phyloP scores from a whole-genome alignment of 2,329 filamentous ascomycete species.

The Calonectria honghensis region DNA sequence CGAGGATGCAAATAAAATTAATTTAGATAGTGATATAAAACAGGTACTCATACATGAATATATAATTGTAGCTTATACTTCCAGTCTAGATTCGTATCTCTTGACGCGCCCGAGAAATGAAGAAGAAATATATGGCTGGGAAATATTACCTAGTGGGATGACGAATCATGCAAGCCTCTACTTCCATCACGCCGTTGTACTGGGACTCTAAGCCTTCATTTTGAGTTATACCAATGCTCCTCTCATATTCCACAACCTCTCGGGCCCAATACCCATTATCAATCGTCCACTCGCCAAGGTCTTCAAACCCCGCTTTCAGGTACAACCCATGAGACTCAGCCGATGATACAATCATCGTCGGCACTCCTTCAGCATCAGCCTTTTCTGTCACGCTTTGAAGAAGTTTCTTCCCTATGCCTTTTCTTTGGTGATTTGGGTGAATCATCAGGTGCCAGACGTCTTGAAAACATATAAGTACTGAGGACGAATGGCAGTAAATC shows the following conservation, averaged over 20 bases:
- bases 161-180: slow-evolving; percentile 53
- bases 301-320: slow-evolving; percentile 42
- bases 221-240: slow-evolving; percentile 27
- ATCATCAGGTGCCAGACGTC: slow-evolving; percentile 53
- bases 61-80: not conserved
- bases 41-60: not conserved
- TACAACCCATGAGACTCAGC: slow-evolving; percentile 46
- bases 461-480: slow-evolving; percentile 28
- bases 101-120: not conserved
- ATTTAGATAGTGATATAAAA: not conserved
- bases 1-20: not conserved
- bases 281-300: slow-evolving; percentile 45
- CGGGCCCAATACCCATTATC: slow-evolving; percentile 49
- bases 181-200: slow-evolving; percentile 46
- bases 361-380: slow-evolving; percentile 41
- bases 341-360: slow-evolving; percentile 47
- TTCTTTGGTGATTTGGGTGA: slow-evolving; percentile 48
- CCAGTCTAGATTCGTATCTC: not conserved
- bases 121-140: not conserved
- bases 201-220: slow-evolving; percentile 31
- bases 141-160: slow-evolving; percentile 3
- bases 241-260: slow-evolving; percentile 42
- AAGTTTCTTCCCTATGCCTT: slow-evolving; percentile 47
- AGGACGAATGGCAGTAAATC: not conserved
- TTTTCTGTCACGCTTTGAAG: slow-evolving; percentile 42